Evolutionary conservation across 129 eudicot genomes (phyloP).

Genomic region (sunflower (Helianthus annuus)): HanXRQr2.0-SUNRISE NC_035446.2:120060175-120060674

Average conservation of each 20-base stretch:
- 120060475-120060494: no score
- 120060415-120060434: neutral
- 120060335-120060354: conserved; percentile 50
- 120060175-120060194: neutral
- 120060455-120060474: no score
- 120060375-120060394: conserved; percentile 10
- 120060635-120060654: no score
- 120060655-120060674: no score
- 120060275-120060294: conserved; percentile 65
- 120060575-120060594: no score
- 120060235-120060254: conserved; percentile 56
- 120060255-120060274: conserved; percentile 62
- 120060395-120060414: neutral
- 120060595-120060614: no score
- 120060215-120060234: conserved; percentile 6
- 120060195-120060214: neutral
- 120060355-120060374: neutral
- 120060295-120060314: conserved; percentile 67
- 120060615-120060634: no score
- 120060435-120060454: neutral
- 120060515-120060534: no score
- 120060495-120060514: no score
- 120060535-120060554: no score
- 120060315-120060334: conserved; percentile 59
- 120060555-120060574: no score